Evolutionary conservation across 1,284 basidiomycete species (phyloP).

Genomic region (Microbotryum saponariae): DNA sequence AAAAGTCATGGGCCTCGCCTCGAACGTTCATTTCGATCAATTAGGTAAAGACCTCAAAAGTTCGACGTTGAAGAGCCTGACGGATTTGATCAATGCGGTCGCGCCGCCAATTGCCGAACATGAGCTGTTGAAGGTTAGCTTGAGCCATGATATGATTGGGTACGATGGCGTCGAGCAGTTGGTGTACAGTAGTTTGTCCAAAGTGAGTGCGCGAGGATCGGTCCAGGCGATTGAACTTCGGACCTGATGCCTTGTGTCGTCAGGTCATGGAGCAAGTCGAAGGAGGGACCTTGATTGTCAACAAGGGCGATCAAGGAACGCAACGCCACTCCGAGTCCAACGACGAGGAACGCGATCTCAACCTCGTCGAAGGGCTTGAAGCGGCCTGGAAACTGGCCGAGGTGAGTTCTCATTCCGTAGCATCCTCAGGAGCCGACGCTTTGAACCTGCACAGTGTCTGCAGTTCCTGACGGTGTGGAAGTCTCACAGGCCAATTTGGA

Average conservation of each 20-base stretch:
- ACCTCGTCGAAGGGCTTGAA: conserved; percentile 73
- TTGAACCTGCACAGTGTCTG: neutral
- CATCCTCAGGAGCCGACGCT: neutral
- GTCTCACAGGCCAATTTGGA: conserved; percentile 63
- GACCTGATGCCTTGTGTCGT: conserved; percentile 8
- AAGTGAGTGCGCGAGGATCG: conserved; percentile 49
- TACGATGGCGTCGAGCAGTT: conserved; percentile 93
- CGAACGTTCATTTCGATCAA: conserved; percentile 73
- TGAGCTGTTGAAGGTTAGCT: conserved; percentile 91
- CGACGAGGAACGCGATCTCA: conserved; percentile 56
- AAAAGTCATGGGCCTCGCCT: conserved; percentile 55
- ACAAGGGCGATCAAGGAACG: conserved; percentile 48
- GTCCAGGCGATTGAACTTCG: neutral
- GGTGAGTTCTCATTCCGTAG: conserved; percentile 44
- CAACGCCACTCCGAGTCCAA: conserved; percentile 17
- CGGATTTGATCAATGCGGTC: conserved; percentile 87
- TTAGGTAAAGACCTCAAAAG: conserved; percentile 78
- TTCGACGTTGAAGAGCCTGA: conserved; percentile 75
- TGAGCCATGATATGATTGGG: conserved; percentile 92
- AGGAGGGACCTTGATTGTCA: conserved; percentile 81
- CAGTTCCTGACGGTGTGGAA: neutral
- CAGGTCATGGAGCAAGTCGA: conserved; percentile 90
- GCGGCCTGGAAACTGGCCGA: conserved; percentile 72
- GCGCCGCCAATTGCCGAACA: conserved; percentile 97
- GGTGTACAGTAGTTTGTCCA: conserved; percentile 75